Base-by-base conservation (phyloP, 495 filamentous ascomycete species). In the Pyrenula aspistea region DNA sequence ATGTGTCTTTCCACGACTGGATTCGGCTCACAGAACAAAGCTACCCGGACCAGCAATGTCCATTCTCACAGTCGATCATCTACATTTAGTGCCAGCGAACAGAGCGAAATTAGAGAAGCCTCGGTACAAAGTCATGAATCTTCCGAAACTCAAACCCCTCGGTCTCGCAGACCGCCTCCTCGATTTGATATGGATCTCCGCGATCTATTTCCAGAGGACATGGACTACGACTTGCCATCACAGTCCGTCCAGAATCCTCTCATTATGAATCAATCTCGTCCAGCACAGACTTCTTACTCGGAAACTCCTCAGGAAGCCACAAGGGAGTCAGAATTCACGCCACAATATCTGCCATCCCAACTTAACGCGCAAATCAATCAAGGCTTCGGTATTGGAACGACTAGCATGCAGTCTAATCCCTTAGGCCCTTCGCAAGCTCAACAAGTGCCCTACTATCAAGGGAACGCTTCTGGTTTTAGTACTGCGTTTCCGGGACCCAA, bases 1-100 rank as follows among this genome's bases (percentile, higher is more conserved):
- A 96, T 96, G 91, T 87, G 83, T 58, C 77, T 89, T 59, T 85
- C 84, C 0, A 91, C 85, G 1, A 91, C 87, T 10, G 89, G 89
- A 2, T 92, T 93, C 63, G 85, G 85, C 11, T 79, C 78, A 53
- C 70, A 63, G 64, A 67, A 57, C 57, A 65, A 64, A 67, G 68
- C 55, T 61, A 62, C 24, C 62, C 53, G 55, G 48, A 52, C 21
- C 57, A 57, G 51, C 20, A 63, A 24, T 55, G 62, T 42, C 12
- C 8, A 52, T 52, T 8, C 58, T 47, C 54, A 59, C 55, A 58
- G 59, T 24, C 47, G 56, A 21, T 54, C 60, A 15, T 50, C 53
- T 24, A 54, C 60, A 25, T 24, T 54, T 24, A 50, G 59, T 12
- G 22, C 54, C 47, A 25, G 63, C 42, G 19, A 56, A 57, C 12